phyloP scores from a whole-genome alignment of 371 early-diverging fungal genomes.

The Mortierella sp. region DNA sequence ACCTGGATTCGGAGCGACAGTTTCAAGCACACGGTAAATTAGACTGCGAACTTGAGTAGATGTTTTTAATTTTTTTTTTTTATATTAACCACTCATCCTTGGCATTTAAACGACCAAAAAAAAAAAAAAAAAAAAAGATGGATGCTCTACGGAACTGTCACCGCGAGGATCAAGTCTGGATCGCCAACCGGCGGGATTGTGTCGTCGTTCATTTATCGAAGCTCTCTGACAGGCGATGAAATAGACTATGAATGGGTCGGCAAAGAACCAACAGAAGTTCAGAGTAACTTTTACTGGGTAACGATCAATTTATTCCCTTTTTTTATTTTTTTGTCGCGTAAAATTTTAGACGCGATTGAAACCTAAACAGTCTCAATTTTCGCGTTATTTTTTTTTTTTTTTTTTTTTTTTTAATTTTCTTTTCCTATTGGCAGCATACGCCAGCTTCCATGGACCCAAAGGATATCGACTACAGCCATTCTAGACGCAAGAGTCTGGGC shows the following conservation, averaged over 20 bases:
- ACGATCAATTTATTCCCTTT: too few species aligned
- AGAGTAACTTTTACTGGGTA: conserved; percentile 78
- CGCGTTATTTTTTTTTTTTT: too few species aligned
- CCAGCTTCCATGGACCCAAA: conserved; percentile 43
- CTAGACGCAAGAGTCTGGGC: conserved; percentile 12
- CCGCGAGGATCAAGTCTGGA: conserved; percentile 66
- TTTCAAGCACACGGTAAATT: conserved; percentile 58
- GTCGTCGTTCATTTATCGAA: conserved; percentile 74
- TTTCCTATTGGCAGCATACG: conserved; percentile 18
- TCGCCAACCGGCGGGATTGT: conserved; percentile 67
- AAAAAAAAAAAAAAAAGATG: too few species aligned
- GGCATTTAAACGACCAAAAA: too few species aligned
- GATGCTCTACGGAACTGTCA: conserved; percentile 66
- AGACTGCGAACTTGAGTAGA: neutral
- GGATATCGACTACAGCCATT: conserved; percentile 44
- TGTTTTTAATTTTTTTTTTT: conserved; percentile 4
- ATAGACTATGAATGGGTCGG: conserved; percentile 83
- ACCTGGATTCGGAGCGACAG: conserved; percentile 71
- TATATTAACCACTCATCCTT: neutral
- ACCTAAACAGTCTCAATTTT: too few species aligned
- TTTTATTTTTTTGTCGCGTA: too few species aligned
- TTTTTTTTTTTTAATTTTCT: too few species aligned
- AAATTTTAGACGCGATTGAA: too few species aligned
- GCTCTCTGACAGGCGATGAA: conserved; percentile 66
- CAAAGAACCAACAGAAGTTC: conserved; percentile 59